phyloP scores from a whole-genome alignment of 495 filamentous ascomycete species.

The Articulospora tetracladia region DNA sequence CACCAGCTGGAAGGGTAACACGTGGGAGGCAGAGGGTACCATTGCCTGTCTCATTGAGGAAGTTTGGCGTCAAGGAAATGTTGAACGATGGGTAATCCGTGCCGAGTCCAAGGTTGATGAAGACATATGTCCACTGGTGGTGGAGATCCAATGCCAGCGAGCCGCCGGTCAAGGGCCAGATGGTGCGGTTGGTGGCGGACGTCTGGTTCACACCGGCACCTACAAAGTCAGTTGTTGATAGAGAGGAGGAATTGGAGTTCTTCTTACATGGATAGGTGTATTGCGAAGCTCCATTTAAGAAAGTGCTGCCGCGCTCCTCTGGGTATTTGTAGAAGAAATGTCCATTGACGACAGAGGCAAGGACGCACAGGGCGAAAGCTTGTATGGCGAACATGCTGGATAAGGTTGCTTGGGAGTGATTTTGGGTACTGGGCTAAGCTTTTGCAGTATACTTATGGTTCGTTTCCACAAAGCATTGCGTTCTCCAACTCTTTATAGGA shows the following conservation, averaged over 20 bases:
- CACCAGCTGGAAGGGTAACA: slow-evolving; percentile 37
- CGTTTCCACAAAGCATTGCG: too few species aligned
- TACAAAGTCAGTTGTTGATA: slow-evolving; percentile 21
- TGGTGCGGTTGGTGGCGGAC: slow-evolving; percentile 47
- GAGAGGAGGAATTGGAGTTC: neutral
- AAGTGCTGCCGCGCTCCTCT: slow-evolving; percentile 50
- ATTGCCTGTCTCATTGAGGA: slow-evolving; percentile 57
- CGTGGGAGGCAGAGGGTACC: slow-evolving; percentile 56
- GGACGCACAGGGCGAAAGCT: neutral
- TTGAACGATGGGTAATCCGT: slow-evolving; percentile 54
- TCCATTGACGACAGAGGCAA: slow-evolving; percentile 25
- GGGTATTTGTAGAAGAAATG: slow-evolving; percentile 59
- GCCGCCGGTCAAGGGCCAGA: slow-evolving; percentile 57
- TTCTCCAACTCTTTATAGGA: too few species aligned
- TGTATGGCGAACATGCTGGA: neutral
- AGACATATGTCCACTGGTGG: slow-evolving; percentile 55
- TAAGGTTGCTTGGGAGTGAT: neutral
- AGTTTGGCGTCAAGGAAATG: slow-evolving; percentile 44
- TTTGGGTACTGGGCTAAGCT: neutral
- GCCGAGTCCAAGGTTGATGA: slow-evolving; percentile 61
- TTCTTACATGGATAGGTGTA: slow-evolving; percentile 54
- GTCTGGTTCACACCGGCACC: slow-evolving; percentile 52
- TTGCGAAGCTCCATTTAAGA: slow-evolving; percentile 39
- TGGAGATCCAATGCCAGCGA: slow-evolving; percentile 45
- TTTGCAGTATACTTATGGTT: too few species aligned